Conservation (phyloP, 257 asterid species). For the Ballota nigra region DNA sequence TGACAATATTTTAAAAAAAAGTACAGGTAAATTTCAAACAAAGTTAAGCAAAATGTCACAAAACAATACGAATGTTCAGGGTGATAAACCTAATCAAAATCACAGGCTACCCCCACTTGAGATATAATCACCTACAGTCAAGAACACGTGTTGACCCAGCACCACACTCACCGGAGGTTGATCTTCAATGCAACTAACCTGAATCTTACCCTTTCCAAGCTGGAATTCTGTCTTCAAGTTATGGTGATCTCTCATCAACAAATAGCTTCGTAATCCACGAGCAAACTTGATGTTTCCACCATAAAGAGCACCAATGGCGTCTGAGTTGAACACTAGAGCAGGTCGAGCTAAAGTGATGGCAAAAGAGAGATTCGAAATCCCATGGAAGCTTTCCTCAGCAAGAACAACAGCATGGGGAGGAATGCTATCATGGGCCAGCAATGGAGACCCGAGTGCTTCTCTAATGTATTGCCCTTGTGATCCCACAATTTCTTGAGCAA, state of each 20-base stretch:
- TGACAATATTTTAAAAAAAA: background rate
- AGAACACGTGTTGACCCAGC: conserved; percentile 52
- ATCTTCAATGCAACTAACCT: conserved; percentile 55
- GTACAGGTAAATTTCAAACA: background rate
- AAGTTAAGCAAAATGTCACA: background rate
- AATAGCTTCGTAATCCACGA: conserved; percentile 44
- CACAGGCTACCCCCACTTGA: conserved; percentile 28
- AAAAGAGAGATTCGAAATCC: conserved; percentile 57
- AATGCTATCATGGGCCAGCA: conserved; percentile 50
- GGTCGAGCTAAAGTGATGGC: conserved; percentile 64
- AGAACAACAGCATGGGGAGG: conserved; percentile 67
- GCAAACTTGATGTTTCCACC: conserved; percentile 54
- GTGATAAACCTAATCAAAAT: conserved; percentile 7
- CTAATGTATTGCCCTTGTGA: conserved; percentile 66
- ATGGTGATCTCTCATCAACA: conserved; percentile 59
- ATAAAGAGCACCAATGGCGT: conserved; percentile 42
- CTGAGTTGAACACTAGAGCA: conserved; percentile 52
- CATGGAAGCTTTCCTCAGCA: conserved; percentile 67
- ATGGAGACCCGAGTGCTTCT: conserved; percentile 59
- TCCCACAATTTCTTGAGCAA: conserved; percentile 41
- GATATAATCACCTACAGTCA: conserved; percentile 63
- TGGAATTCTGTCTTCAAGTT: conserved; percentile 71
- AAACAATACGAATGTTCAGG: conserved; percentile 7
- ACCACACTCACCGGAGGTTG: conserved; percentile 60
- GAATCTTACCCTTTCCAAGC: conserved; percentile 59